Evolutionary conservation across 495 filamentous ascomycete species (phyloP).

Genomic region (Tuber microsphaerosporum): DNA sequence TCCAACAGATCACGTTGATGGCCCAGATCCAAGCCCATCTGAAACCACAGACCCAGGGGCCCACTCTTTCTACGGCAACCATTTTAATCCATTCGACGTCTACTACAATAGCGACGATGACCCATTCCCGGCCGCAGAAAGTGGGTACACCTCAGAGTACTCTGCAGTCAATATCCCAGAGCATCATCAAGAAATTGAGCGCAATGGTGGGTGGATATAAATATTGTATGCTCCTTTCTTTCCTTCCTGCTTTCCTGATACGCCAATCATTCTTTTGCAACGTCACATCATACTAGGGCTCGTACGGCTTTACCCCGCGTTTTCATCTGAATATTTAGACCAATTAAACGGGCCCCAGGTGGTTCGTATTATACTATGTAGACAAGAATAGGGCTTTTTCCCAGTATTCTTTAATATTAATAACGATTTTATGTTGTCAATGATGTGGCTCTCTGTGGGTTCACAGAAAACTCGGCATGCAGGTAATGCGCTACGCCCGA

Average conservation of each 20-base stretch:
- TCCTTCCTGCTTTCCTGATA: not conserved
- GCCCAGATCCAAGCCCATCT: not conserved
- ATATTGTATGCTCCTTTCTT: not conserved
- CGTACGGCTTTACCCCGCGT: not conserved
- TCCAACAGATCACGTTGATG: not conserved
- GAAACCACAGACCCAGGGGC: not conserved
- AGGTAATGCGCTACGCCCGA: not conserved
- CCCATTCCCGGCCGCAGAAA: not conserved
- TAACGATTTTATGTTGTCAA: not conserved
- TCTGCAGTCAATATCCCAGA: not conserved
- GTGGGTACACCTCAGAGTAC: not conserved
- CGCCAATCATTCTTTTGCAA: not conserved
- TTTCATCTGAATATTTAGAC: not conserved
- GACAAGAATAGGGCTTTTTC: not conserved
- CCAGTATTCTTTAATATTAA: not conserved
- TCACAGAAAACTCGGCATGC: not conserved
- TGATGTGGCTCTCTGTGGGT: not conserved
- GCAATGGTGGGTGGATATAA: slow-evolving; percentile 2
- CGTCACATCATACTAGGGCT: not conserved
- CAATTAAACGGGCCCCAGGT: not conserved
- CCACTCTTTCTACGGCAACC: not conserved
- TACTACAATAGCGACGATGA: not conserved
- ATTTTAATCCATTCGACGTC: not conserved
- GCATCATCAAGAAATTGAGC: not conserved
- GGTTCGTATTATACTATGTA: not conserved